phyloP scores from a whole-genome alignment of 805 yeast species.

The Wickerhamomyces hampshirensis region DNA sequence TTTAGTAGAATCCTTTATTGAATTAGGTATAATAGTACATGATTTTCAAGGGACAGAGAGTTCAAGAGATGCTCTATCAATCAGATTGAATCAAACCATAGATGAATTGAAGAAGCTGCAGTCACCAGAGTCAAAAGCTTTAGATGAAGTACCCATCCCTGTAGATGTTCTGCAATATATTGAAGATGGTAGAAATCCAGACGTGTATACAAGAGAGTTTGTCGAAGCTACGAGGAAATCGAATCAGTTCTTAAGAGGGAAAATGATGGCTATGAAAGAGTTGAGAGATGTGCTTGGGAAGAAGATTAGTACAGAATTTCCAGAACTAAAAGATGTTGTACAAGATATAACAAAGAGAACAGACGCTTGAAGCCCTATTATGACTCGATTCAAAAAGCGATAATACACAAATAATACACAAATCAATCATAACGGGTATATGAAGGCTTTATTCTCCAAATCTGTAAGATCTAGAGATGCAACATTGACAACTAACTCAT shows the following conservation, averaged over 20 bases:
- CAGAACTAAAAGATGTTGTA: slow-evolving; percentile 60
- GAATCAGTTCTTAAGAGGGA: slow-evolving; percentile 84
- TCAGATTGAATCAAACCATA: slow-evolving; percentile 36
- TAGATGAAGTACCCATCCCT: slow-evolving; percentile 53
- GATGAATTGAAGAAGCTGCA: slow-evolving; percentile 32
- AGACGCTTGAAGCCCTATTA: slow-evolving; percentile 7
- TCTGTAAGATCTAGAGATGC: slow-evolving; percentile 49
- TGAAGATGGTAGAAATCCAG: slow-evolving; percentile 96
- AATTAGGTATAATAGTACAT: slow-evolving; percentile 86
- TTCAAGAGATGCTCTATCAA: slow-evolving; percentile 52
- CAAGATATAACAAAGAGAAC: slow-evolving; percentile 50
- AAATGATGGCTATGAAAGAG: slow-evolving; percentile 61
- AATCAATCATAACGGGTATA: slow-evolving; percentile 36
- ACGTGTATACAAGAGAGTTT: slow-evolving; percentile 93
- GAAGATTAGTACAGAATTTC: slow-evolving; percentile 72
- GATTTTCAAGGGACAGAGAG: slow-evolving; percentile 89
- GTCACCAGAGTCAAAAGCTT: slow-evolving; percentile 26
- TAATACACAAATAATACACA: slow-evolving; percentile 7
- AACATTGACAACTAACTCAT: slow-evolving; percentile 31
- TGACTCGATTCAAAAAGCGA: slow-evolving; percentile 8
- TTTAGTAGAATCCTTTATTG: slow-evolving; percentile 75
- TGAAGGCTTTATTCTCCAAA: slow-evolving; percentile 42
- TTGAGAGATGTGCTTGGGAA: slow-evolving; percentile 64
- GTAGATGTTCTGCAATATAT: slow-evolving; percentile 85
- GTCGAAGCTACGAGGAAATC: slow-evolving; percentile 89